Evolutionary conservation across 176 grass and related monocot genomes (phyloP), one percentile per base, ranked within the genome.

Genomic region (Leersia perrieri): DNA sequence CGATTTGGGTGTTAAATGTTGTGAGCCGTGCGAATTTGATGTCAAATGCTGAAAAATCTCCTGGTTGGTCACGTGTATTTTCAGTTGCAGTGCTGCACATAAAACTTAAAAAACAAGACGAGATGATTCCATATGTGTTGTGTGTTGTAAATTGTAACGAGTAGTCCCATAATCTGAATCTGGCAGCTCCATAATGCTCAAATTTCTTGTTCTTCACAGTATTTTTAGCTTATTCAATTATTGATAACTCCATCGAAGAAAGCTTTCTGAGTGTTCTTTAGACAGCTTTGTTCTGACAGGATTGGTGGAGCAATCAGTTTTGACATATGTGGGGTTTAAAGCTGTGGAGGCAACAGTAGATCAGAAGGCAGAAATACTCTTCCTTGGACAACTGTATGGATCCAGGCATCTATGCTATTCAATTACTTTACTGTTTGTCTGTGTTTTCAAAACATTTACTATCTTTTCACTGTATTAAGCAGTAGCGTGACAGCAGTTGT

Each of bases 271-370:
- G 45, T 80, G 62, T 94, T 93, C 72, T 95, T 89, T 88, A 95
- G 92, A 93, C 92, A 99, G 96, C 85, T 93, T 98, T 93, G 78
- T 93, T 92, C 79, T 95, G 72, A 93, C 96, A 93, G 96, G 96
- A 45, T 91, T 94, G 47, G 79, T 93, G 75, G 92, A 95, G 84
- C 85, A 91, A 83, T 75, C 84, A 7, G 79, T 82, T 74, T 71
- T 99, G 88, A 58, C 78, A 13, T 95, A 93, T 33, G 20, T 93
- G 23, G 90, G 96, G n/a, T 95, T 84, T 64, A 39, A 87, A 72
- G 86, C 49, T 77, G 40, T 70, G 1, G 92, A 89, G 33, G 80
- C 88, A 76, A 91, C 86, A 47, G 57, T 88, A 63, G 90, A 99
- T 81, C 84, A 95, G 88, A 99, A 95, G 76, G 90, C 96, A 76